Evolutionary conservation across 139 green algal species (phyloP), one percentile per base, ranked within the genome.

Genomic region (Chlamydomonas sphaeroides): DNA sequence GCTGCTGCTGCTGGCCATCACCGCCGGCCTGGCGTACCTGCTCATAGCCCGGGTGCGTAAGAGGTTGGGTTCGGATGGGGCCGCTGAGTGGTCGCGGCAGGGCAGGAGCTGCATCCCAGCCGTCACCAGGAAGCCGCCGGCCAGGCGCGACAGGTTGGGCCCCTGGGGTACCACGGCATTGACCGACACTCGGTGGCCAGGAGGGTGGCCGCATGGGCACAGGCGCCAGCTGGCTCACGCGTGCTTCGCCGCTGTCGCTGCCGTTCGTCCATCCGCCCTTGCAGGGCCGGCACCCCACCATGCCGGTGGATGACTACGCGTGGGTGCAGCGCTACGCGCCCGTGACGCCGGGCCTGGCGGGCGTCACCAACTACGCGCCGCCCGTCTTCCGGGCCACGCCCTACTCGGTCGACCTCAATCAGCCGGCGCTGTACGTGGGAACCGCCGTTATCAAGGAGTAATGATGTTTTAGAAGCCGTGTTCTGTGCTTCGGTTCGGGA

Each of bases 241-340:
- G n/a, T n/a, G n/a, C n/a, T n/a, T n/a, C n/a, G n/a, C n/a, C n/a
- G n/a, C 45, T 42, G 17, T 23, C 30, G 23, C 28, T 28, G 23
- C 42, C 68, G 26, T 35, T 32, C 26, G 11, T 53, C 18, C 39
- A 5, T 65, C 7, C 48, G 2, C 35, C 18, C 41, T 38, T 63
- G 56, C 73, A 82, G 76, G 38, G 62, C 69, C 62, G 61, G 23
- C 35, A 75, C 23, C 77, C 77, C 0, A 62, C 85, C 0, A 5
- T 88, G 0, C 57, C 73, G 0, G 26, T 78, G 57, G 84, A 88
- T n/a, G 84, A 88, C 36, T 77, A 74, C 48, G 63, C 53, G 20
- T 88, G 84, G 84, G 59, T 68, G 35, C 23, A 65, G 8, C 75
- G 76, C 45, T 88, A 88, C 77, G 17, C 53, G 20, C 42, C 68